phyloP scores from a whole-genome alignment of 768 basidiomycete genomes.

The Baorangia bicolor region DNA sequence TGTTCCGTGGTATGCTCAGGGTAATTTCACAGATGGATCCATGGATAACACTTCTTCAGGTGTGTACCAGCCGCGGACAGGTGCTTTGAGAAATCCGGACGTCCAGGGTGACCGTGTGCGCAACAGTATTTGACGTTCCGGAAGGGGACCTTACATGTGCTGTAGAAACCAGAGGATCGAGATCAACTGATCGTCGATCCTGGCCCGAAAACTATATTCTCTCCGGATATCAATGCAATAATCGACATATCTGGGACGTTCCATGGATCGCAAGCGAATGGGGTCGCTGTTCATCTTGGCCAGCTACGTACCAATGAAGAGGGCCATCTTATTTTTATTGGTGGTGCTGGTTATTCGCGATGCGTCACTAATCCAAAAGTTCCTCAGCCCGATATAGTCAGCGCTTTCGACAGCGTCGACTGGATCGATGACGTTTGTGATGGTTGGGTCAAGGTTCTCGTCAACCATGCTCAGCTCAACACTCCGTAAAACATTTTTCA shows the following conservation, averaged over 20 bases:
- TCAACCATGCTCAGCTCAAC: conserved; percentile 4
- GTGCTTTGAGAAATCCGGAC: background rate
- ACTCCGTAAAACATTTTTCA: background rate
- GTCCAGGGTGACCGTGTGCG: background rate
- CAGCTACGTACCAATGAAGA: background rate
- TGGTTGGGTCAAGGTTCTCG: conserved; percentile 29
- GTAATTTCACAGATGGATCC: too few relatives aligned
- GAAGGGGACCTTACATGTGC: too few relatives aligned
- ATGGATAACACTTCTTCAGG: too few relatives aligned
- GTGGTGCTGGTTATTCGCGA: conserved; percentile 24
- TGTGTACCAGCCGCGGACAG: too few relatives aligned
- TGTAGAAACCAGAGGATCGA: background rate
- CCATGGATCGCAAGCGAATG: background rate
- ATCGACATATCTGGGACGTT: background rate
- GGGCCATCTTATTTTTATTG: conserved; percentile 34
- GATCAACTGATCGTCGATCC: background rate
- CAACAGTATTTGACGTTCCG: background rate
- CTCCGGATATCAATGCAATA: background rate
- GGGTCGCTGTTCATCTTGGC: background rate
- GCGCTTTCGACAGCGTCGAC: conserved; percentile 33
- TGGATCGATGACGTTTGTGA: conserved; percentile 38
- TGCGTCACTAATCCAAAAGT: conserved; percentile 11
- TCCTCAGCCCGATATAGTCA: conserved; percentile 25
- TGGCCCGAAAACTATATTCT: background rate
- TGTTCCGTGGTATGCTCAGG: background rate